Base-by-base conservation (phyloP, 257 asterid genomes). In the Thymus quinquecostatus region DNA sequence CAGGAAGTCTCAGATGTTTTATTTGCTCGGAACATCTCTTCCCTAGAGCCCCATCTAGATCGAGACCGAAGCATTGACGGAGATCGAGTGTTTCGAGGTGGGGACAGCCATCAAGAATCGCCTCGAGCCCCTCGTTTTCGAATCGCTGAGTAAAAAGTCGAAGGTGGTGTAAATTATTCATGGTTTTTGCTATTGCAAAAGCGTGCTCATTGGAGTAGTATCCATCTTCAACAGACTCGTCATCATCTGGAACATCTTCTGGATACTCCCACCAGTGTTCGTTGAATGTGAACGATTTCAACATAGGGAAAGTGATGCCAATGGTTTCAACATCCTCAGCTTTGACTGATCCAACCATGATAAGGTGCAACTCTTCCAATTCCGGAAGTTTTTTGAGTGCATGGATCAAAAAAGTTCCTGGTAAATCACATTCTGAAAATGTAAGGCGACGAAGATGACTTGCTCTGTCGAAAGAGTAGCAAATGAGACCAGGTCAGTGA, bases 281-380 rank as follows among this genome's bases (percentile, higher is more conserved):
- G 10, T 54, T 54, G 28, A 21, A 54, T 7, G 60, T 54, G 28
- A 55, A 55, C 1, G 60, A 55, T 3, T 55, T 55, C 60, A 55
- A 28, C 6, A 3, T 27, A 10, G 60, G 36, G 60, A 34, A 9
- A 8, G 36, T 8, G 36, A 1, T 55, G 60, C 60, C 60, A 55
- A 55, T 55, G 13, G 36, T 8, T 55, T 55, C 38, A 8, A 55
- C 8, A 6, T 54, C 5, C 13, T 12, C 1, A 27, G 28, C 55
- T 3, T 13, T 2, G 27, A 49, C 5, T 11, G 55, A 2, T 1
- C 8, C 2, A 5, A 49, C 13, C 58, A 12, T 53, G 34, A 51
- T 32, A 41, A 85, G 78, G 64, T 85, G 90, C 79, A 87, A 54
- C 79, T 81, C 87, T 71, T 87, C 90, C 60, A 87, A 54, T 47